Percentiles rank a stretch among this genome's conserved stretches.
Evolutionary conservation across 106 monocot species (phyloP).

Genomic region (Dendrobium chrysotoxum): DNA sequence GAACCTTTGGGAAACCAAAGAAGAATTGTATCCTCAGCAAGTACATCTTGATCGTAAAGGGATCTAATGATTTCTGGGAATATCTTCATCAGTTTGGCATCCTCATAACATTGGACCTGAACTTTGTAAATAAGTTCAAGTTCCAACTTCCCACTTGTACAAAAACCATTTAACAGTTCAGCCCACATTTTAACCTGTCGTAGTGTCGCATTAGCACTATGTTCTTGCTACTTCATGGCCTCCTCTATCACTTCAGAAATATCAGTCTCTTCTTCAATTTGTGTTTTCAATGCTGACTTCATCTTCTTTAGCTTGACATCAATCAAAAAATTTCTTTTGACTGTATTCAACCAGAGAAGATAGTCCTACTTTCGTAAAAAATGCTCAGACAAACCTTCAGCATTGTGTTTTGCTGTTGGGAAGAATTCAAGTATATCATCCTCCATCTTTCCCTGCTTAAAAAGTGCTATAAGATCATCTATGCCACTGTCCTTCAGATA

Average conservation of each 20-base stretch:
- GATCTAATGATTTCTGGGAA: too few relatives aligned
- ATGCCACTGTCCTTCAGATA: slow-evolving; percentile 77
- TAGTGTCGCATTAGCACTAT: slow-evolving; percentile 87
- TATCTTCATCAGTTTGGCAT: too few relatives aligned
- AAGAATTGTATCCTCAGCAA: slow-evolving; percentile 97
- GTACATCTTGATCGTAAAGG: slow-evolving; percentile 31
- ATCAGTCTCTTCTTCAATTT: slow-evolving; percentile 70
- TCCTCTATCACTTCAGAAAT: slow-evolving; percentile 74
- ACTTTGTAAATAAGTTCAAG: too few relatives aligned
- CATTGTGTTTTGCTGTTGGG: slow-evolving; percentile 68
- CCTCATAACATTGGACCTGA: too few relatives aligned
- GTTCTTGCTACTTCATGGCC: slow-evolving; percentile 70
- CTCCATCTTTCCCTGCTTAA: slow-evolving; percentile 89
- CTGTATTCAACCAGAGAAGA: slow-evolving; percentile 78
- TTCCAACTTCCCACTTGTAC: too few relatives aligned
- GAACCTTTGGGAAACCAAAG: slow-evolving; percentile 80
- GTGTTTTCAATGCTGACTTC: slow-evolving; percentile 62
- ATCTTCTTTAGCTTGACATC: slow-evolving; percentile 90
- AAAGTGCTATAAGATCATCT: slow-evolving; percentile 85
- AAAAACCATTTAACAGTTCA: slow-evolving; percentile 61
- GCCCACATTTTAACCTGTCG: slow-evolving; percentile 96
- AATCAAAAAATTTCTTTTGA: slow-evolving; percentile 74
- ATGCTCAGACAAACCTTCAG: slow-evolving; percentile 82
- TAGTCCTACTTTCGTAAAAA: slow-evolving; percentile 83
- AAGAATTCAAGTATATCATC: slow-evolving; percentile 90